Conservation (phyloP, 106 monocot species). For the Narthecium ossifragum region DNA sequence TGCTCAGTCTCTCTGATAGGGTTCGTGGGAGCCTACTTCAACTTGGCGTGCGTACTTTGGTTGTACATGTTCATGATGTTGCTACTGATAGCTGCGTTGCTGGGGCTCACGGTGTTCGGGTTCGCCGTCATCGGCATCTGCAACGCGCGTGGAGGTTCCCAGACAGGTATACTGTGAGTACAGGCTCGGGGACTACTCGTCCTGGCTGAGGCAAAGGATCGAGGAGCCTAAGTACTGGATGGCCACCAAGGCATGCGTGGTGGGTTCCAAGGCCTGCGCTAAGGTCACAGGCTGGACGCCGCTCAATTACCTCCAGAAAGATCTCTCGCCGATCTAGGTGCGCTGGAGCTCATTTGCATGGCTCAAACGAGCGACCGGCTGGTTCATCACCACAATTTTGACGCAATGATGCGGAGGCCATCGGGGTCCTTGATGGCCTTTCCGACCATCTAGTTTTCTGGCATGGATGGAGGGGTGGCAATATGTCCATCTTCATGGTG, state of each 20-base stretch:
- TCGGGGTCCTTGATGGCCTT: too few species aligned
- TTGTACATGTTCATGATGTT: conserved; percentile 76
- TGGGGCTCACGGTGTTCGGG: conserved; percentile 54
- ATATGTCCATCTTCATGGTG: too few species aligned
- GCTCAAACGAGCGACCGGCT: too few species aligned
- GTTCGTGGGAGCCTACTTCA: conserved; percentile 80
- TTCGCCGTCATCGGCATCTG: conserved; percentile 53
- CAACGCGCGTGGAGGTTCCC: not conserved
- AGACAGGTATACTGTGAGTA: conserved; percentile 80
- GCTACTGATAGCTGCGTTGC: conserved; percentile 58
- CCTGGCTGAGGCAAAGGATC: conserved; percentile 56
- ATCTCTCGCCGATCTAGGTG: conserved; percentile 82
- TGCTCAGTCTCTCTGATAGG: conserved; percentile 85
- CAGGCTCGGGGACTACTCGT: conserved; percentile 53
- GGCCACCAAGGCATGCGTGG: conserved; percentile 46
- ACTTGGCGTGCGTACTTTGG: conserved; percentile 67
- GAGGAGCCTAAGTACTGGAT: conserved; percentile 41
- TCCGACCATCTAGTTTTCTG: too few species aligned
- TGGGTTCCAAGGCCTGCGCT: conserved; percentile 55
- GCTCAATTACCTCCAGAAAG: conserved; percentile 65
- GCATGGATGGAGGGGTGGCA: too few species aligned
- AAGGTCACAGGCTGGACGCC: conserved; percentile 72
- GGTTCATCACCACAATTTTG: too few species aligned
- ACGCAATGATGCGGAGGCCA: too few species aligned
- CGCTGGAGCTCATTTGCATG: too few species aligned